Evolutionary conservation across 768 basidiomycete species (phyloP), one percentile per base, ranked within the genome.

Genomic region (Macrolepiota albuminosa): DNA sequence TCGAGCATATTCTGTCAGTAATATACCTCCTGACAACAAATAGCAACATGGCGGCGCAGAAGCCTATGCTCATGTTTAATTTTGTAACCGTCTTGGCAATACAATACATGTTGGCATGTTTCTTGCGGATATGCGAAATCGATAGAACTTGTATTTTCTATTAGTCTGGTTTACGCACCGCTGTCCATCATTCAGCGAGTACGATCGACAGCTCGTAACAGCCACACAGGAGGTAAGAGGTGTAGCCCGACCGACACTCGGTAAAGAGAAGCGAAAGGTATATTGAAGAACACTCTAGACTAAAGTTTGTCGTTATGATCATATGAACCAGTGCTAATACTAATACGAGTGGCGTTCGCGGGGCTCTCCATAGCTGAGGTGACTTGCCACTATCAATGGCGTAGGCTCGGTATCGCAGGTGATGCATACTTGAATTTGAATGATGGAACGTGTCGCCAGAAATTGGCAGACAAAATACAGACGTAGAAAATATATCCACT

Each of bases 1-100:
- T 63, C 52, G 59, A 57, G 56, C 62, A 63, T 52, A 57, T 57
- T 56, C 58, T 63, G 62, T 63, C 62, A 63, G 39, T 36, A 39
- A 6, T 31, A 42, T 24, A 18, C 45, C 58, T 59, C 58, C 58
- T 59, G 58, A 59, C 45, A 39, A 59, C 53, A 59, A 54, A 54
- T 46, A 42, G 39, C 14, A 54, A 48, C 37, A 54, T 47, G 31
- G 58, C 58, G 60, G 51, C 56, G 60, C 51, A 57, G 51, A 61
- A 61, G 56, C 46, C 43, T 5, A 11, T 29, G 9, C 14, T 39
- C 33, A 36, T 48, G 56, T 45, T 18, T 39, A 11, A 21, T 56
- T 47, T 48, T 34, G 9, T 48, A 13, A n/a, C n/a, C 16, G 36
- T 39, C 24, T 57, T 48, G 36, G 24, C 46, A 24, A 46, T 8